Evolutionary conservation across 805 yeast genomes (phyloP).

Genomic region (Saturnispora sanitii): DNA sequence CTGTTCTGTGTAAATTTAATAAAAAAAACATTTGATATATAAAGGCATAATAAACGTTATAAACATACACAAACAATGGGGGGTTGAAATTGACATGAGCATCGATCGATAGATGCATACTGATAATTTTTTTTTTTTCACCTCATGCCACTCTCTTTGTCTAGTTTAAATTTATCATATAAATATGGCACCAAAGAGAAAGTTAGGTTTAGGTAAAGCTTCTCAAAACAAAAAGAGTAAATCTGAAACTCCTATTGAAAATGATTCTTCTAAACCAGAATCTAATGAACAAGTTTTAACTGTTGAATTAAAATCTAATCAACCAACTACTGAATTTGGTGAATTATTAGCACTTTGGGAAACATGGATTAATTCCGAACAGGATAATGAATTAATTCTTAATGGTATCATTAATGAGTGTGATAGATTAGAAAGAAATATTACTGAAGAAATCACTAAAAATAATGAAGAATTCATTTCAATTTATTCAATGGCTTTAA

Average conservation of each 20-base stretch:
- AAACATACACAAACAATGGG: no score
- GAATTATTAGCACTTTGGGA: slow-evolving; percentile 68
- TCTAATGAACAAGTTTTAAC: slow-evolving; percentile 31
- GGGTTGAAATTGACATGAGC: no score
- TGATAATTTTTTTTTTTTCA: neutral
- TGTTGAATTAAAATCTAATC: slow-evolving; percentile 63
- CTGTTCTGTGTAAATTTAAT: no score
- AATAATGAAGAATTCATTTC: slow-evolving; percentile 47
- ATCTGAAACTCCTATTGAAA: slow-evolving; percentile 32
- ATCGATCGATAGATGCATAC: neutral
- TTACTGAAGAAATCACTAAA: slow-evolving; percentile 18
- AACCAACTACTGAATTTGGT: slow-evolving; percentile 69
- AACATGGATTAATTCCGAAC: slow-evolving; percentile 46
- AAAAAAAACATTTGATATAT: no score
- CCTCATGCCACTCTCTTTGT: neutral
- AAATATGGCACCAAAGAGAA: slow-evolving; percentile 44
- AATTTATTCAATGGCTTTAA: slow-evolving; percentile 63
- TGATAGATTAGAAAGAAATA: slow-evolving; percentile 59
- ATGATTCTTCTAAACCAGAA: slow-evolving; percentile 23
- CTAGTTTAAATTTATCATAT: neutral
- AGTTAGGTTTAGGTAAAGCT: slow-evolving; percentile 54
- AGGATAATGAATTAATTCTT: slow-evolving; percentile 53
- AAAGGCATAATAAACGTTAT: no score
- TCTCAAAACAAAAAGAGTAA: slow-evolving; percentile 35
- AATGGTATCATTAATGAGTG: slow-evolving; percentile 91